phyloP scores from a whole-genome alignment of 768 basidiomycete species.

The Tylopilus plumbeoviolaceoides region DNA sequence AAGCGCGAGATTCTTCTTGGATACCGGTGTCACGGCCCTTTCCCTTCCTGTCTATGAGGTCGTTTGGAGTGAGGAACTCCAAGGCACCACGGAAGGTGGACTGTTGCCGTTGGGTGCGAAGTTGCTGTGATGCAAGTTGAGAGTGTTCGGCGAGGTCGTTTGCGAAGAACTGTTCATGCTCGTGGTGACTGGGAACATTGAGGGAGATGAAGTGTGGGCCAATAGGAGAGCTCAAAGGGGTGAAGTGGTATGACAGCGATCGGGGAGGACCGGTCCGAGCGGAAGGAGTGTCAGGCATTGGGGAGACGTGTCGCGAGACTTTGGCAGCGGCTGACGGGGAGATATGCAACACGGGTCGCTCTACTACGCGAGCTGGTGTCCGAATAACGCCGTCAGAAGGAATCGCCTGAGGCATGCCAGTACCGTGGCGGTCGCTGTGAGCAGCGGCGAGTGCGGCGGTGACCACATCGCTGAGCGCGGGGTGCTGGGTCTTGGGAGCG shows the following conservation, averaged over 20 bases:
- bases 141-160: slow-evolving; percentile 34
- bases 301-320: slow-evolving; percentile 1
- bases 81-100: slow-evolving; percentile 61
- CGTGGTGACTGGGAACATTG: slow-evolving; percentile 19
- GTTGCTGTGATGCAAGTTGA: slow-evolving; percentile 28
- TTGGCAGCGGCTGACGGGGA: slow-evolving; percentile 6
- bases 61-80: slow-evolving; percentile 37
- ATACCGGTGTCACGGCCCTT: slow-evolving; percentile 47
- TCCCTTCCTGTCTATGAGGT: slow-evolving; percentile 47
- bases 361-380: slow-evolving; percentile 1
- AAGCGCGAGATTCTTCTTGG: slow-evolving; percentile 51
- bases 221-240: slow-evolving; percentile 40
- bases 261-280: slow-evolving; percentile 70
- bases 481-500: background rate
- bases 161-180: slow-evolving; percentile 26
- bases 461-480: slow-evolving; percentile 9
- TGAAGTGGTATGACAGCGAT: slow-evolving; percentile 64
- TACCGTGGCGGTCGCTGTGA: background rate
- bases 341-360: slow-evolving; percentile 15
- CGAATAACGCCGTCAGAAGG: background rate
- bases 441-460: background rate
- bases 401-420: background rate
- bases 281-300: slow-evolving; percentile 46
- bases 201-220: slow-evolving; percentile 26
- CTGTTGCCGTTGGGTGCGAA: slow-evolving; percentile 21